phyloP scores from a whole-genome alignment of 345 rosid genomes.

The Salix suchowensis region DNA sequence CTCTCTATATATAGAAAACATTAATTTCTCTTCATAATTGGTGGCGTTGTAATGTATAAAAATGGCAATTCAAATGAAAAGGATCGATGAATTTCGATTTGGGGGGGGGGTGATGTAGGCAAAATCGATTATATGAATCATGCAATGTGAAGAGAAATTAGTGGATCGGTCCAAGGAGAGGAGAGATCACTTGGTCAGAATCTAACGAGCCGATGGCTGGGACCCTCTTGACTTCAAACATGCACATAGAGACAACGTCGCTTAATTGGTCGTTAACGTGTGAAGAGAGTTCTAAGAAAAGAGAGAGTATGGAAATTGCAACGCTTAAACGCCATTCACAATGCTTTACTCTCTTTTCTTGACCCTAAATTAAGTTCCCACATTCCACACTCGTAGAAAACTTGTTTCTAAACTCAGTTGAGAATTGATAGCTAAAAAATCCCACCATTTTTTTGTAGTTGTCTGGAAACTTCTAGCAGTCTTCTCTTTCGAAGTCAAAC shows the following conservation, averaged over 20 bases:
- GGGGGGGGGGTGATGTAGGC: not conserved
- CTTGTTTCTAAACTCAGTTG: not conserved
- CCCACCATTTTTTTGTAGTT: not conserved
- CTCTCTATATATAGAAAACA: no score
- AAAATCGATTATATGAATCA: no score
- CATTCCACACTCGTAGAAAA: not conserved
- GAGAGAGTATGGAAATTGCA: not conserved
- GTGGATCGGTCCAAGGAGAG: not conserved
- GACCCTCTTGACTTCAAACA: not conserved
- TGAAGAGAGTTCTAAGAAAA: not conserved
- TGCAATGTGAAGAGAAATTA: not conserved
- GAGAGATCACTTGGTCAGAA: not conserved
- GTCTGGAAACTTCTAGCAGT: not conserved
- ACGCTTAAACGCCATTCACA: not conserved
- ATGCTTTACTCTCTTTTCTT: not conserved
- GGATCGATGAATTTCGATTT: not conserved
- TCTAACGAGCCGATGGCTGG: not conserved
- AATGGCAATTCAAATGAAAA: not conserved
- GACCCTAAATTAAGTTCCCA: not conserved
- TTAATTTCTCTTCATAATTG: no score
- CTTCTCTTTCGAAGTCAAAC: not conserved
- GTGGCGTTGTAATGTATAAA: no score
- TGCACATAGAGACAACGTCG: no score
- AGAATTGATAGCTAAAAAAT: not conserved
- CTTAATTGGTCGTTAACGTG: not conserved